A percentile compares a stretch with the other conserved stretches of the same genome.
Evolutionary conservation across 306 rosid genomes (phyloP).

Genomic region (Acacia confusa): DNA sequence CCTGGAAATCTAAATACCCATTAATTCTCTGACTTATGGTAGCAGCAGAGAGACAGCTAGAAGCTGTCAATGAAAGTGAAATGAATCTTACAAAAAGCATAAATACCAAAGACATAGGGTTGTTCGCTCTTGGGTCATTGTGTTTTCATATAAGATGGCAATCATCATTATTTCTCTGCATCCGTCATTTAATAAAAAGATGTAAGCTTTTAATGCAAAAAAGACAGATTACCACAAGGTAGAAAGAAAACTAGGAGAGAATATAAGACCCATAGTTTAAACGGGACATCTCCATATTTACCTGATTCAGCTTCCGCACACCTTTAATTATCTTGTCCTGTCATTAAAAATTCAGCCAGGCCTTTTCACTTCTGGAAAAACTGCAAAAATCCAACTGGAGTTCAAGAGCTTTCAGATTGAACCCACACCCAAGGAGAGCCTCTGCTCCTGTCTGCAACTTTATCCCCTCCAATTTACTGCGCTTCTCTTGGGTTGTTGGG

Average conservation of each 20-base stretch:
- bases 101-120: conserved; percentile 59
- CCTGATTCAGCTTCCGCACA: conserved; percentile 50
- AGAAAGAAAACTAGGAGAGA: conserved; percentile 43
- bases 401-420: conserved; percentile 10
- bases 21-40: conserved; percentile 66
- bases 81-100: conserved; percentile 41
- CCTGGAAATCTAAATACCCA: conserved; percentile 65
- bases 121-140: conserved; percentile 44
- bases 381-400: conserved; percentile 44
- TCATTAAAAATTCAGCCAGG: conserved; percentile 19
- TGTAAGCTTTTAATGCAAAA: conserved; percentile 51
- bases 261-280: conserved; percentile 53
- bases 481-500: conserved; percentile 34
- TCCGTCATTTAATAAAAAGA: conserved; percentile 45
- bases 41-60: conserved; percentile 67
- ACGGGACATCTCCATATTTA: conserved; percentile 32
- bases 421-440: conserved; percentile 20
- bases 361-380: conserved; percentile 30
- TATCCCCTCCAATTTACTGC: conserved; percentile 13
- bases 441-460: conserved; percentile 15
- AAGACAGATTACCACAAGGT: conserved; percentile 42
- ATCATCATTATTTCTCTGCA: conserved; percentile 64
- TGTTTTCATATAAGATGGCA: conserved; percentile 43
- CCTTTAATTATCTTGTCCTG: conserved; percentile 43
- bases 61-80: conserved; percentile 74